These are phyloP conservation scores for Aspergillus versicolor DNA, from an alignment of 2,329 filamentous ascomycete species.

Conservation along the genomic window DNA sequence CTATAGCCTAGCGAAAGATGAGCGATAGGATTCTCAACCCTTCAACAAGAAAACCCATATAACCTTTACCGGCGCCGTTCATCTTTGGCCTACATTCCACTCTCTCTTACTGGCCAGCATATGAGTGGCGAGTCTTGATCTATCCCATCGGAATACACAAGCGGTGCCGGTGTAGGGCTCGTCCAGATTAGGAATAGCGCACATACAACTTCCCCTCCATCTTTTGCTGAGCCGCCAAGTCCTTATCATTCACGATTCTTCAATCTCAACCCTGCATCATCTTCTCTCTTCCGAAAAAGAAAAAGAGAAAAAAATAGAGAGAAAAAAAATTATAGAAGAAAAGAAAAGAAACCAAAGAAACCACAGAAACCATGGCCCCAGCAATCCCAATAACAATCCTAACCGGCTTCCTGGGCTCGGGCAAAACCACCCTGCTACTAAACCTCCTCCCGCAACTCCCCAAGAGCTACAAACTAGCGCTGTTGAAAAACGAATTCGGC, in stretches of 20 bases:
- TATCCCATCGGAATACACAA: not conserved
- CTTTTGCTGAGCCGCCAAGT: not conserved
- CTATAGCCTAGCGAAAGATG: slow-evolving; percentile 46
- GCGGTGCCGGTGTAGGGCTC: not conserved
- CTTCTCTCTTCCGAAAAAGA: not conserved
- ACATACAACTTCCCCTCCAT: not conserved
- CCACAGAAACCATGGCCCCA: slow-evolving; percentile 46
- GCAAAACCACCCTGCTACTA: slow-evolving; percentile 93
- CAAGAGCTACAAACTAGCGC: slow-evolving; percentile 82
- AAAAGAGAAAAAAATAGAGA: not conserved
- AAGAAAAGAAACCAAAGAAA: not conserved
- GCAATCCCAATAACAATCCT: slow-evolving; percentile 90
- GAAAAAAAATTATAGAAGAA: not conserved
- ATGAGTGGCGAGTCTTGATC: not conserved
- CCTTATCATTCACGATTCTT: not conserved
- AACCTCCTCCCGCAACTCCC: slow-evolving; percentile 90
- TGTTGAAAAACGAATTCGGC: slow-evolving; percentile 98
- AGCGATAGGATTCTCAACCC: slow-evolving; percentile 37
- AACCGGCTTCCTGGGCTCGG: slow-evolving; percentile 92
- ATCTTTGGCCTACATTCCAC: not conserved
- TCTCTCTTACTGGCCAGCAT: not conserved
- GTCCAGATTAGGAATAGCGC: not conserved
- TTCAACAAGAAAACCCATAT: slow-evolving; percentile 22
- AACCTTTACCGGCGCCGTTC: not conserved
- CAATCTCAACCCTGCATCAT: not conserved